Percentiles rank a stretch among this genome's conserved stretches.
Conservation (phyloP, 2,329 filamentous ascomycete species). For the Sclerotinia spermophila region DNA sequence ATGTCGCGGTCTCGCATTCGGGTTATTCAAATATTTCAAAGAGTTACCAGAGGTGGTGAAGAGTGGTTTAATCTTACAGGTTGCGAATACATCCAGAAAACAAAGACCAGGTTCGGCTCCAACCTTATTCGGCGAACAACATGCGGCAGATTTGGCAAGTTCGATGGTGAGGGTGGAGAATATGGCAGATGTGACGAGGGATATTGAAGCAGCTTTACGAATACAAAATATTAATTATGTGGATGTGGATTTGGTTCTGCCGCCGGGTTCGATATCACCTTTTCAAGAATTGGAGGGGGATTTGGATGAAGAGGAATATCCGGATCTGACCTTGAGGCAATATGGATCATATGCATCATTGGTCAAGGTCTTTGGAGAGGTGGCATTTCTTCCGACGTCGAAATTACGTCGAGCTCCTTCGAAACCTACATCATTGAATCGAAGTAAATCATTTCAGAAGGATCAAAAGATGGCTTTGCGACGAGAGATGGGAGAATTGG, state of each 20-base stretch:
- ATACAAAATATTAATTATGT: constrained; percentile 80
- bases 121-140: constrained; percentile 78
- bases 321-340: constrained; percentile 61
- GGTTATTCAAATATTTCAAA: constrained; percentile 88
- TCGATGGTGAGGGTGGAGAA: constrained; percentile 81
- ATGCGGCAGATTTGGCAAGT: constrained; percentile 86
- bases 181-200: constrained; percentile 65
- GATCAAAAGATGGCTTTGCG: constrained; percentile 81
- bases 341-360: constrained; percentile 77
- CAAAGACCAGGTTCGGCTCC: constrained; percentile 56
- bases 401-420: constrained; percentile 82
- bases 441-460: constrained; percentile 71
- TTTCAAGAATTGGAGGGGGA: constrained; percentile 57
- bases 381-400: constrained; percentile 82
- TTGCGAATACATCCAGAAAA: constrained; percentile 43
- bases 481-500: constrained; percentile 83
- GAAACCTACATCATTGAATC: constrained; percentile 74
- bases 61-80: constrained; percentile 57
- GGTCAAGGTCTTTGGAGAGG: constrained; percentile 75
- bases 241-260: constrained; percentile 83
- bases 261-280: constrained; percentile 67
- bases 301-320: constrained; percentile 62
- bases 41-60: constrained; percentile 79
- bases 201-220: constrained; percentile 71
- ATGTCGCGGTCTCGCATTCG: constrained; percentile 86